Conservation (phyloP, 257 asterid genomes). For the Gentiana macrophylla region DNA sequence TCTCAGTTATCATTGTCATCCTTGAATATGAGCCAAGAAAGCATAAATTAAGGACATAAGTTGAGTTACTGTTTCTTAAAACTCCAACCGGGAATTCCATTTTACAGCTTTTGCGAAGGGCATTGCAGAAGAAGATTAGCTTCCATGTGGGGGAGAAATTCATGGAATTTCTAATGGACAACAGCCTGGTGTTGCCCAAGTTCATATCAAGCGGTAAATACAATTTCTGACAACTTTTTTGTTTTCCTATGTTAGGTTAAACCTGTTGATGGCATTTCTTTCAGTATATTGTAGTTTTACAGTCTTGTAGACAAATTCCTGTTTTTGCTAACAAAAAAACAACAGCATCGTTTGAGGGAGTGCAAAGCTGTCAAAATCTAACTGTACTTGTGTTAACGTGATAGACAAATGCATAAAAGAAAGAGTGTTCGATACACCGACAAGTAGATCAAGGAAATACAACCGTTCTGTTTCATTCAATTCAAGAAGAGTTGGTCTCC, state of each 20-base stretch:
- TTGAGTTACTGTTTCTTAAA: background rate
- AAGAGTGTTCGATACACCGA: constrained; percentile 40
- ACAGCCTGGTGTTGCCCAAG: constrained; percentile 64
- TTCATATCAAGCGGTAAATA: constrained; percentile 62
- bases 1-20: background rate
- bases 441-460: constrained; percentile 66
- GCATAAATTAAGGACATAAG: too few species aligned
- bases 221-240: background rate
- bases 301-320: background rate
- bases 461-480: constrained; percentile 84
- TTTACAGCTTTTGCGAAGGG: constrained; percentile 35
- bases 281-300: background rate
- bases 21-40: background rate
- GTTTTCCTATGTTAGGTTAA: background rate
- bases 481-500: constrained; percentile 82
- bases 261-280: background rate
- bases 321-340: too few species aligned
- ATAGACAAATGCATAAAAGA: constrained; percentile 45
- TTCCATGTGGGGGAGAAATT: constrained; percentile 60
- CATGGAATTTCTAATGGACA: constrained; percentile 70
- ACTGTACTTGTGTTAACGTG: constrained; percentile 13
- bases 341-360: too few species aligned
- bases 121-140: constrained; percentile 60
- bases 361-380: background rate
- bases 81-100: constrained; percentile 2